Evolutionary conservation across 129 eudicot species (phyloP), one percentile per base, ranked within the genome.

Genomic region (Ambrosia artemisiifolia): DNA sequence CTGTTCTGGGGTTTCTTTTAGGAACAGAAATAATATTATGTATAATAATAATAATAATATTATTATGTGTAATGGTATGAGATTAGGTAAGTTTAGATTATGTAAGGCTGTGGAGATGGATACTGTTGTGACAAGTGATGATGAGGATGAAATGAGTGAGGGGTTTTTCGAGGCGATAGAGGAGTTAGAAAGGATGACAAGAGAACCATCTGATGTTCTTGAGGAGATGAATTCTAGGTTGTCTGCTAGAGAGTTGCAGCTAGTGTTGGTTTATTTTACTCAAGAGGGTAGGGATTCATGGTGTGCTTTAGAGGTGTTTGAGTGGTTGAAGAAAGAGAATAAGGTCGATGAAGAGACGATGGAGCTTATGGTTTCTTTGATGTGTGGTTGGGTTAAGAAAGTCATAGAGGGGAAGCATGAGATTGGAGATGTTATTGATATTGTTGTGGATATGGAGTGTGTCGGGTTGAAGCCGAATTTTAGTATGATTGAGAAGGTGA

Each of bases 221-320:
- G 95, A 90, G 78, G 93, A 90, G 56, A 88, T 94, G 98, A 94
- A 87, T 60, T 87, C 86, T 0, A 74, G 76, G 50, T 73, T 94
- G 42, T 84, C 97, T 5, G 82, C 87, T 6, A 84, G 96, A 8
- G 97, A 94, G 34, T 62, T 94, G 63, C 98, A 94, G 80, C 81
- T 94, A 3, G 96, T 94, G 64, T 79, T 94, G 82, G 96, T 94
- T 18, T 94, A 94, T 57, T 94, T 94, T 73, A 78, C 96, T 0
- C 98, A 94, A 61, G 98, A 94, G 38, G 98, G 98, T 38, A 88
- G 95, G 70, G 98, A 94, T 62, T 90, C 96, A 0, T 94, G 98
- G 98, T 90, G 96, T 54, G 91, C 97, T 0, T 80, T 94, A 49
- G 98, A 94, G 76, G 98, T 94, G 62, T 94, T 87, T 61, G 98